These are phyloP conservation scores for Helminthosporium solani DNA, from an alignment of 2,329 filamentous ascomycete genomes.

Conservation along the genomic window DNA sequence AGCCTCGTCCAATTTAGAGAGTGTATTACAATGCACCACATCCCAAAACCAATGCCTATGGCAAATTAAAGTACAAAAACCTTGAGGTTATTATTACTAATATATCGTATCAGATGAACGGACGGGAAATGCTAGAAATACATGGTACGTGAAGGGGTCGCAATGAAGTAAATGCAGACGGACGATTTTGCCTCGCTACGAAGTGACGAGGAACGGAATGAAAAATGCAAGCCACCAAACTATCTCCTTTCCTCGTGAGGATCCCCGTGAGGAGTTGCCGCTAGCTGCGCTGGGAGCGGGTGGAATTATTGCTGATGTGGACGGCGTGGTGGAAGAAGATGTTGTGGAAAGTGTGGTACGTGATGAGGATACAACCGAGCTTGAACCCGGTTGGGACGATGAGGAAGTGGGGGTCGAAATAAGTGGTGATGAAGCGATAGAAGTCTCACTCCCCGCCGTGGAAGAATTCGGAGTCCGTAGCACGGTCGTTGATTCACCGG, in stretches of 20 bases:
- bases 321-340: slow-evolving; percentile 9
- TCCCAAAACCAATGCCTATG: no score
- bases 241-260: slow-evolving; percentile 17
- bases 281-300: slow-evolving; percentile 29
- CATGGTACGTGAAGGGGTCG: background rate
- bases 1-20: no score
- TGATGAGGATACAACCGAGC: background rate
- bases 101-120: slow-evolving; percentile 1
- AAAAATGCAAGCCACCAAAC: slow-evolving; percentile 38
- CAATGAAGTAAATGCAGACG: background rate
- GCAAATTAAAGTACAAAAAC: background rate
- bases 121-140: slow-evolving; percentile 15
- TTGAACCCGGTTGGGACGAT: background rate
- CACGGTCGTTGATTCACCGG: no score
- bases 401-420: background rate
- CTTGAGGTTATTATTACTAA: background rate
- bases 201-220: slow-evolving; percentile 14
- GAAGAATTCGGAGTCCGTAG: no score
- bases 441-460: background rate
- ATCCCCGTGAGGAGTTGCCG: slow-evolving; percentile 5
- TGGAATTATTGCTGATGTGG: slow-evolving; percentile 18
- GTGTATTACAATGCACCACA: no score
- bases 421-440: background rate
- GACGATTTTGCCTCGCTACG: slow-evolving; percentile 1
- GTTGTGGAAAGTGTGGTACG: background rate